Conservation (phyloP, 2,329 filamentous ascomycete genomes). For the Colletotrichum tanaceti region DNA sequence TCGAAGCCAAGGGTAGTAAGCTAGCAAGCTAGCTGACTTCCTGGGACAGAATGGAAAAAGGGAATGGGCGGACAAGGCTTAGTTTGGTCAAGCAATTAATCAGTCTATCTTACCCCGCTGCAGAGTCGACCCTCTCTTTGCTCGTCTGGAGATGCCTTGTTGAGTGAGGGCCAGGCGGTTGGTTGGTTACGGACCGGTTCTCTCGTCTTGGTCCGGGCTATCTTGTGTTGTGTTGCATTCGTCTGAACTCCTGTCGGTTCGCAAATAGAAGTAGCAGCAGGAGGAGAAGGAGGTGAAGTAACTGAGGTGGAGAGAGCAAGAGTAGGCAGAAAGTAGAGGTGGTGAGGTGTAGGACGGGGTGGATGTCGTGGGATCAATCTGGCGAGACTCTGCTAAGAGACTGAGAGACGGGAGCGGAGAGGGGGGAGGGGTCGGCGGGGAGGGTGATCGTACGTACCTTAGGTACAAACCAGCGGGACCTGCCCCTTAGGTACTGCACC, state of each 20-base stretch:
- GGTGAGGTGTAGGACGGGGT: conserved; percentile 1
- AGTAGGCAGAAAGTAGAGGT: conserved; percentile 3
- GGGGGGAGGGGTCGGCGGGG: conserved; percentile 1
- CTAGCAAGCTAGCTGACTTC: too few relatives aligned
- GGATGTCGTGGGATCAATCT: conserved; percentile 27
- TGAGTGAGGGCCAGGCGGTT: neutral
- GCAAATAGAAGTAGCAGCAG: neutral
- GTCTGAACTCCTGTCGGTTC: conserved; percentile 10
- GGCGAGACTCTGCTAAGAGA: conserved; percentile 15
- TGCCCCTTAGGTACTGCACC: neutral
- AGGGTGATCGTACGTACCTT: conserved; percentile 1
- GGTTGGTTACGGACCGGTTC: neutral
- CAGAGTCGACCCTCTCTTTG: conserved; percentile 17
- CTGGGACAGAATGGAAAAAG: neutral
- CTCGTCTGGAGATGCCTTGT: conserved; percentile 2
- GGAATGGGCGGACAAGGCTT: neutral
- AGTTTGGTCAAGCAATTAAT: neutral
- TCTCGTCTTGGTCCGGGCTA: neutral
- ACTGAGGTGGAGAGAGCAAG: conserved; percentile 1
- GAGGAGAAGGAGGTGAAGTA: neutral
- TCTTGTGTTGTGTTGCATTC: conserved; percentile 6
- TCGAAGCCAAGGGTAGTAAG: conserved; percentile 3
- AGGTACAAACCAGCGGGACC: conserved; percentile 7
- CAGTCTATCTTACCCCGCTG: conserved; percentile 17
- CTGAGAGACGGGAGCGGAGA: conserved; percentile 15